Evolutionary conservation across 345 rosid species (phyloP).

Genomic region (Populus ilicifolia): DNA sequence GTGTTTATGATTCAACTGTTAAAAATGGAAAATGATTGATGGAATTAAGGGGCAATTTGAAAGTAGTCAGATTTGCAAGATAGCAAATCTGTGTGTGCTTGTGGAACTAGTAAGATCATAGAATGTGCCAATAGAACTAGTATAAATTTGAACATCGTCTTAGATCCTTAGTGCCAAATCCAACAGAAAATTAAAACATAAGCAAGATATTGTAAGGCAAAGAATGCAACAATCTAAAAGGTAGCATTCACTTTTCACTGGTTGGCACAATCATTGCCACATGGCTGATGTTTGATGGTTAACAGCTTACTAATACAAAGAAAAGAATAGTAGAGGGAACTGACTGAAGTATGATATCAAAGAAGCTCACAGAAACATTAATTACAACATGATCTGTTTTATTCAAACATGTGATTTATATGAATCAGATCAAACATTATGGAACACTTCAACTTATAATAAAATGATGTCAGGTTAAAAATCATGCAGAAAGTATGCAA

Average conservation of each 20-base stretch:
- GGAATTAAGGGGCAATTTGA: background rate
- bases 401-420: background rate
- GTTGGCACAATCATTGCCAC: background rate
- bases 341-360: background rate
- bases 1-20: background rate
- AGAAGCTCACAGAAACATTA: background rate
- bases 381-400: background rate
- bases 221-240: background rate
- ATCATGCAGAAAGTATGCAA: conserved; percentile 25
- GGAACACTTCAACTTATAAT: background rate
- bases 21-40: background rate
- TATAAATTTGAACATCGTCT: background rate
- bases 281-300: background rate
- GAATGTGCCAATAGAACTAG: background rate
- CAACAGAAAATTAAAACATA: background rate
- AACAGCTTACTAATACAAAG: background rate
- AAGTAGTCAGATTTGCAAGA: background rate
- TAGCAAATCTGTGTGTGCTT: background rate
- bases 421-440: background rate
- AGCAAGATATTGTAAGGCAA: background rate
- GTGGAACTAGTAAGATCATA: background rate
- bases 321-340: background rate
- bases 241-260: background rate
- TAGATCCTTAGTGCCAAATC: background rate
- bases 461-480: background rate